Evolutionary conservation across 805 yeast genomes (phyloP).

Genomic region (Blastobotrys muscicola): DNA sequence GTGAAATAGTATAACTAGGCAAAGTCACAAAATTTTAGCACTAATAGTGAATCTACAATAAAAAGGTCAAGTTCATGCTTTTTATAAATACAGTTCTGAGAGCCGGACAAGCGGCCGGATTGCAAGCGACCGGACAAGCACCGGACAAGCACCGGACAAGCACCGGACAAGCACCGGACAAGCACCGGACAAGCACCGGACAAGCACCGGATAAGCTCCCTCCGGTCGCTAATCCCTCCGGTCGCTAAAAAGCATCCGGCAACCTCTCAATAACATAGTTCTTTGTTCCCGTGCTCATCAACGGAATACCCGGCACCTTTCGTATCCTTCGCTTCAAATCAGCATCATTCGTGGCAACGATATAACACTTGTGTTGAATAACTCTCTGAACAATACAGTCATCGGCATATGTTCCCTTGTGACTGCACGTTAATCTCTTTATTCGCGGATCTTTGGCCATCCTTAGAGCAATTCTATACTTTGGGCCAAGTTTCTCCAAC

Average conservation of each 20-base stretch:
- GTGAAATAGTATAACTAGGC: too few relatives aligned
- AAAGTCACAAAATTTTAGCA: too few relatives aligned
- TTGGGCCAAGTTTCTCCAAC: constrained; percentile 90
- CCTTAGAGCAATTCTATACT: constrained; percentile 83
- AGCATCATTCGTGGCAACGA: constrained; percentile 97
- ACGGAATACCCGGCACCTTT: constrained; percentile 94
- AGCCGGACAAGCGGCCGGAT: too few relatives aligned
- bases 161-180: too few relatives aligned
- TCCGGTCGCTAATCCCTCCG: too few relatives aligned
- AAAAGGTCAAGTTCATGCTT: too few relatives aligned
- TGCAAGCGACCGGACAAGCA: too few relatives aligned
- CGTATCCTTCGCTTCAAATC: constrained; percentile 88
- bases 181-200: too few relatives aligned
- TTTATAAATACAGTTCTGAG: too few relatives aligned
- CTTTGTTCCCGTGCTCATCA: constrained; percentile 93
- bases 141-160: too few relatives aligned
- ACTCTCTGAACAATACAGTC: constrained; percentile 92
- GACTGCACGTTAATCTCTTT: constrained; percentile 77
- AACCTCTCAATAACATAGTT: constrained; percentile 86
- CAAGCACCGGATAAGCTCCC: too few relatives aligned
- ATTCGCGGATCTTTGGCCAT: constrained; percentile 92
- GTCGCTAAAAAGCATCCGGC: constrained; percentile 74
- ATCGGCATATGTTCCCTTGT: constrained; percentile 96
- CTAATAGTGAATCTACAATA: too few relatives aligned
- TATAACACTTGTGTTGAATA: constrained; percentile 91